Conservation (phyloP, 129 eudicot species). For the Pseudognaphalium luteoalbum region DNA sequence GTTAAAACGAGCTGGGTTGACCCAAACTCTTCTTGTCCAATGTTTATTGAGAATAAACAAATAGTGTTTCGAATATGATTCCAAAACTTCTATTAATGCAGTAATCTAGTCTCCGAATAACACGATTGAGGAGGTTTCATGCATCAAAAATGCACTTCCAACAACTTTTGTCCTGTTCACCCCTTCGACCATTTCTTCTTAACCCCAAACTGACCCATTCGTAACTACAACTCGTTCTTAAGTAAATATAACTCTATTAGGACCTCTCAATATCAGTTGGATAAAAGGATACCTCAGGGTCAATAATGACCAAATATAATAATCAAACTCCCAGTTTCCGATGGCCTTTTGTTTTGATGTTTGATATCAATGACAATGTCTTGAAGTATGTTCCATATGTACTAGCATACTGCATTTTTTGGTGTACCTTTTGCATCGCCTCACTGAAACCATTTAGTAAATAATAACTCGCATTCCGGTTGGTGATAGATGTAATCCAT, state of each 20-base stretch:
- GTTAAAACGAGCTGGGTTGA: neutral
- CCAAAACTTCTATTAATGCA: neutral
- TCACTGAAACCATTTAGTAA: neutral
- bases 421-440: neutral
- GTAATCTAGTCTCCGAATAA: neutral
- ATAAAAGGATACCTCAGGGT: neutral
- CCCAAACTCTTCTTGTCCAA: neutral
- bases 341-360: neutral
- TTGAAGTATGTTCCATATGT: neutral
- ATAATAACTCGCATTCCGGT: neutral
- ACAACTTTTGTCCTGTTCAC: no score
- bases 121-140: no score
- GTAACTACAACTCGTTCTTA: no score
- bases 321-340: neutral
- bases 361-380: neutral
- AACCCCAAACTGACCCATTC: neutral
- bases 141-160: no score
- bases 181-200: neutral
- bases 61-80: no score
- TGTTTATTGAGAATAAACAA: neutral
- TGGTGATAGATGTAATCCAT: neutral
- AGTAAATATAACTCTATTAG: neutral
- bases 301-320: neutral
- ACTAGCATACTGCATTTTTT: neutral
- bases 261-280: neutral